Base-by-base conservation (phyloP, 805 yeast species). In the Maudiozyma turicensis region DNA sequence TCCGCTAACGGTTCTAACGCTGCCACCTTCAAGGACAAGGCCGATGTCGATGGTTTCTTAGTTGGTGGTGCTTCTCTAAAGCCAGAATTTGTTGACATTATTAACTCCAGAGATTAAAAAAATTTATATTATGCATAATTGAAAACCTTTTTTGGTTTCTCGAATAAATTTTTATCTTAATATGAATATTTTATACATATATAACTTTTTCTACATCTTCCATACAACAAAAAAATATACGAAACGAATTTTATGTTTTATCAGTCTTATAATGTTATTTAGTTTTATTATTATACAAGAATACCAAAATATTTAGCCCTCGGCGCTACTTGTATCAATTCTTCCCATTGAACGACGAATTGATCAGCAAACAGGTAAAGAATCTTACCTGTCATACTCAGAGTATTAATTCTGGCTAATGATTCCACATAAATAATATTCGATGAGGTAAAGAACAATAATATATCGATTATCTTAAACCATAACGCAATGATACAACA, bases 11-110 rank as follows among this genome's bases (percentile, higher is more conserved):
- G 95, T 70, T 80, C 81, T 76, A 93, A 91, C 74, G 93, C 95
- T 58, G 70, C 75, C 51, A 81, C 91, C 58, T 90, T 93, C 82
- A 87, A 82, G 76, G 93, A 82, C 74, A 88, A 88, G 81, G 74
- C 74, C 29, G 96, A 93, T 67, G 95, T 93, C 56, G 99, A 93
- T 68, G 99, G 99, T 48, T 93, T 90, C 91, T 81, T 93, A 66
- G 99, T 93, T 63, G 99, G 99, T 67, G 99, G 99, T 76, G 99
- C 99, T 67, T 87, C 95, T 44, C 81, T 93, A 72, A 93, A 93
- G 81, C 96, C 99, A 58, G 99, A 93, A 77, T 93, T 93, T 67
- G 81, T 87, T 66, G 93, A 88, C 74, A 93, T 93, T 68, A 78
- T 93, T 80, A 91, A 86, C 77, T 86, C 95, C 48, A 84, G 95